A percentile compares a stretch with the other conserved stretches of the same genome.
Conservation (phyloP, 1,284 basidiomycete genomes). For the Flammula alnicola region DNA sequence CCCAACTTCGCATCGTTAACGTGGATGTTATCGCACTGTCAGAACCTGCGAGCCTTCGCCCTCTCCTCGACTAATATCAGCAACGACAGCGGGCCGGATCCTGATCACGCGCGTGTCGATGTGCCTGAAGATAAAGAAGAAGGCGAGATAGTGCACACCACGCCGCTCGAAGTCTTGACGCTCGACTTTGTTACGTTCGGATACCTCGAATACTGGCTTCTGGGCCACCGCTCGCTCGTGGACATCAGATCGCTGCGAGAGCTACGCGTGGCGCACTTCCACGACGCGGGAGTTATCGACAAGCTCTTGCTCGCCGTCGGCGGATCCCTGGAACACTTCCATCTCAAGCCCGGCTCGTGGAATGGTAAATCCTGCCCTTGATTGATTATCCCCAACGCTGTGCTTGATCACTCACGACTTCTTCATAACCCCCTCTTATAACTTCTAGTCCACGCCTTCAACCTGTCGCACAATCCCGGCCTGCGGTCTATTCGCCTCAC, state of each 20-base stretch:
- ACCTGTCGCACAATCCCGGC: slow-evolving; percentile 37
- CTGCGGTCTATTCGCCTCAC: slow-evolving; percentile 44
- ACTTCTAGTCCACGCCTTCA: slow-evolving; percentile 37
- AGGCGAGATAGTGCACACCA: slow-evolving; percentile 2
- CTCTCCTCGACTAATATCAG: slow-evolving; percentile 37
- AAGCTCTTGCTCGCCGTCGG: slow-evolving; percentile 39
- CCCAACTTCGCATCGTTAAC: slow-evolving; percentile 37
- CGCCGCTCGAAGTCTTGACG: slow-evolving; percentile 39
- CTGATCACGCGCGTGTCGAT: slow-evolving; percentile 8
- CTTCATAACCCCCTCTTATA: slow-evolving; percentile 8
- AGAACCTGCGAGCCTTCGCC: slow-evolving; percentile 38
- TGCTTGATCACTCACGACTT: slow-evolving; percentile 12
- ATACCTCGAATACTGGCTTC: slow-evolving; percentile 41
- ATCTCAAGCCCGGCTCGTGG: slow-evolving; percentile 46
- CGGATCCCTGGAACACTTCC: slow-evolving; percentile 42
- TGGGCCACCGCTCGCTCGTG: slow-evolving; percentile 35
- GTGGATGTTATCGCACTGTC: slow-evolving; percentile 34
- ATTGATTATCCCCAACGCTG: background rate
- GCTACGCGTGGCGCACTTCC: slow-evolving; percentile 44
- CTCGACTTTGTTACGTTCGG: slow-evolving; percentile 43
- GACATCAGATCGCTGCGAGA: slow-evolving; percentile 41
- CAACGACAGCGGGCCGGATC: slow-evolving; percentile 26
- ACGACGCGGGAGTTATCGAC: slow-evolving; percentile 38
- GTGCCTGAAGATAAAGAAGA: slow-evolving; percentile 15
- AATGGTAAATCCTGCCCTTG: slow-evolving; percentile 33